A percentile compares a stretch with the other conserved stretches of the same genome.
These are phyloP conservation scores for Penicillium egyptiacum DNA, from an alignment of 495 filamentous ascomycete genomes.

Conservation along the genomic window DNA sequence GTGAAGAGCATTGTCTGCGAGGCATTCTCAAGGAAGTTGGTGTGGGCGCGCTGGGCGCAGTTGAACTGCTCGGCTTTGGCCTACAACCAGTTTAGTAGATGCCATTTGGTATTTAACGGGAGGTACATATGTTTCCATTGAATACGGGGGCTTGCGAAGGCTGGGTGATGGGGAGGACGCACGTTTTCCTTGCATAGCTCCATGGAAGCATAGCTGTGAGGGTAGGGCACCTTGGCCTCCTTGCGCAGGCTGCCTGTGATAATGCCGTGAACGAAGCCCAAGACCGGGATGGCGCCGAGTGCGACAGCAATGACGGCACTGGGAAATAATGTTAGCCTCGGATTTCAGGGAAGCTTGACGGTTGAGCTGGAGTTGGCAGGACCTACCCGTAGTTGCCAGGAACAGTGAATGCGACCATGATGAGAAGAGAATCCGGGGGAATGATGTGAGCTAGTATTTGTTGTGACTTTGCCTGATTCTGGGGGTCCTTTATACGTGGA, in stretches of 20 bases:
- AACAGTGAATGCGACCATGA: conserved; percentile 44
- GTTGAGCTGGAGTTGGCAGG: not conserved
- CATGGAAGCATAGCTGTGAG: conserved; percentile 61
- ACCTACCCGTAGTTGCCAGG: conserved; percentile 53
- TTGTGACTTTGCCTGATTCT: not conserved
- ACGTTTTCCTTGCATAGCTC: conserved; percentile 58
- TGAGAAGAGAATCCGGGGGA: conserved; percentile 12
- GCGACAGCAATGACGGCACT: conserved; percentile 62
- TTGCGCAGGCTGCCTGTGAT: conserved; percentile 51
- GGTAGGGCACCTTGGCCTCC: conserved; percentile 57
- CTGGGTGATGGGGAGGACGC: conserved; percentile 4
- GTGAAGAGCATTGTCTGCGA: conserved; percentile 56
- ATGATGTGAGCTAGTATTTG: not conserved
- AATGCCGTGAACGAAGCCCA: conserved; percentile 57
- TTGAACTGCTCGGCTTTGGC: conserved; percentile 54
- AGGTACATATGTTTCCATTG: not conserved
- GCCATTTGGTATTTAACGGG: not conserved
- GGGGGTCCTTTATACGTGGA: conserved; percentile 1
- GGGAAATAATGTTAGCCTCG: conserved; percentile 8
- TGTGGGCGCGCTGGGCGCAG: conserved; percentile 71
- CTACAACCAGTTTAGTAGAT: conserved; percentile 17
- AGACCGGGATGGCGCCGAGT: conserved; percentile 52
- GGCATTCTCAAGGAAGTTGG: conserved; percentile 68
- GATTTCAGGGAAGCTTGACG: not conserved
- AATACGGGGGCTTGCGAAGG: not conserved